These are phyloP conservation scores for Sphaerostilbella broomeana DNA, from an alignment of 2,329 filamentous ascomycete species.

Conservation along the genomic window DNA sequence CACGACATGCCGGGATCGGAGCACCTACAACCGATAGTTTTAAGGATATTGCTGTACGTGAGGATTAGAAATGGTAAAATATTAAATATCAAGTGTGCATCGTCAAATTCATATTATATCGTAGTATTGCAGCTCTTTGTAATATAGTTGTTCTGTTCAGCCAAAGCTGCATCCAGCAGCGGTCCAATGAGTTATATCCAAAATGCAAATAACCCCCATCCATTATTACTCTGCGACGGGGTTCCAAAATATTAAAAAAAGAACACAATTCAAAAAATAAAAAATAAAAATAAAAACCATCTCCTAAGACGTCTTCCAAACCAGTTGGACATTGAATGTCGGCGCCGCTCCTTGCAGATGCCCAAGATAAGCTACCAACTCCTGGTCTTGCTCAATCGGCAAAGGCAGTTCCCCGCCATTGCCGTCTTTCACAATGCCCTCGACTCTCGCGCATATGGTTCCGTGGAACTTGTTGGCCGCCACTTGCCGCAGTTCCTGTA, in stretches of 20 bases:
- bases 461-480: conserved; percentile 56
- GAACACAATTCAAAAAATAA: too few species aligned
- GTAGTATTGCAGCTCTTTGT: too few species aligned
- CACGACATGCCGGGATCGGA: too few species aligned
- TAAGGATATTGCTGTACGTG: too few species aligned
- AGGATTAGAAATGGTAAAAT: too few species aligned
- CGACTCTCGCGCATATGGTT: conserved; percentile 51
- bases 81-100: background rate
- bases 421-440: conserved; percentile 58
- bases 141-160: too few species aligned
- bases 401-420: conserved; percentile 56
- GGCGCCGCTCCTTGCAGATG: conserved; percentile 47
- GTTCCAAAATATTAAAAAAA: too few species aligned
- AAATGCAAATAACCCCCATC: background rate
- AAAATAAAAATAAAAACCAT: too few species aligned
- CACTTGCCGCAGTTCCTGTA: conserved; percentile 57
- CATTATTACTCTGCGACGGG: too few species aligned
- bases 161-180: too few species aligned
- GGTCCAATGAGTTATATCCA: too few species aligned
- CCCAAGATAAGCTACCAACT: conserved; percentile 64
- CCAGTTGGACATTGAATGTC: conserved; percentile 37
- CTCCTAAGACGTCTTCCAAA: conserved; percentile 24
- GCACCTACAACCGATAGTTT: too few species aligned
- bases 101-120: background rate
- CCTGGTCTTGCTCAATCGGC: conserved; percentile 62